Evolutionary conservation across 164 flowering plant species (phyloP), one percentile per base, ranked within the genome.

Genomic region (Akebia trifoliata): DNA sequence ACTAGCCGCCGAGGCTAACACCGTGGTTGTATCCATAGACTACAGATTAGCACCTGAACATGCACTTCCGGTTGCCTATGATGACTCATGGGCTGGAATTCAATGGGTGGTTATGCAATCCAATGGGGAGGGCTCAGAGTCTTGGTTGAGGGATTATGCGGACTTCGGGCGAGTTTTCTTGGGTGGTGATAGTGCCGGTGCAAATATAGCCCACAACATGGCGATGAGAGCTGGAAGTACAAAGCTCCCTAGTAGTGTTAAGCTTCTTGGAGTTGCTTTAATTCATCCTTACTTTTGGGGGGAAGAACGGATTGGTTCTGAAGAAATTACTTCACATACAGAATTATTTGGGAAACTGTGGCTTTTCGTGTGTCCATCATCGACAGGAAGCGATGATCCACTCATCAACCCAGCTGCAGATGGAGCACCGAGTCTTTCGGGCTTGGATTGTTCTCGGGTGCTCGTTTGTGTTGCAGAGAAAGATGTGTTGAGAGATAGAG

Each of bases 401-500:
- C 37, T 62, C 10, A 59, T 83, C 52, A 85, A 83, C 71, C 88
- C 88, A 32, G 46, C 64, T 28, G 71, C 43, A 1, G 80, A 63
- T 0, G 82, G 78, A 17, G 63, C 78, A 0, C 77, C 83, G 24
- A 55, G 54, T 28, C 21, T 83, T 2, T 35, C 40, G 5, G 59
- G 52, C 1, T 15, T 81, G 61, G 77, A 59, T 2, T 77, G 92
- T 35, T 55, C 59, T 1, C 67, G 60, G 30, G 57, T 83, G 22
- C n/a, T 83, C 15, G 73, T 81, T 7, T 53, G 63, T 31, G 79
- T 82, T 1, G 77, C 86, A 1, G 86, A 54, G 67, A 69, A 69
- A n/a, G 91, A 82, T 39, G 44, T 73, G 6, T 3, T 82, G 48
- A 68, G 68, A 57, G 83, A 76, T 0, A 65, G 84, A 45, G 87